A percentile compares a stretch with the other conserved stretches of the same genome.
Conservation (phyloP, 352 stramenopile species). For the Globisporangium sylvaticum region DNA sequence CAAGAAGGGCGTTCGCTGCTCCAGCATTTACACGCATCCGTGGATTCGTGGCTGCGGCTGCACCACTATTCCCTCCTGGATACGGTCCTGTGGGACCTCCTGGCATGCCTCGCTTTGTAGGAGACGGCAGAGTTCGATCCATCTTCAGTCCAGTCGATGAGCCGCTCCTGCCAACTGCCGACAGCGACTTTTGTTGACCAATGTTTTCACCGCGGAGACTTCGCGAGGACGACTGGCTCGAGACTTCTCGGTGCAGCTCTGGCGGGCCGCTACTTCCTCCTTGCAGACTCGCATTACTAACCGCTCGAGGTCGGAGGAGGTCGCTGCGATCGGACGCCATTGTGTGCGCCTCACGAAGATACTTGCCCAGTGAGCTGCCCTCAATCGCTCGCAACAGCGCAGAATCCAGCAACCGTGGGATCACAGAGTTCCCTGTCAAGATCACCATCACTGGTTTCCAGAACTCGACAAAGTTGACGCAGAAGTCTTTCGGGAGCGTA, state of each 20-base stretch:
- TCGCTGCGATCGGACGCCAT: conserved; percentile 16
- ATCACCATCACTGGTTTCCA: conserved; percentile 38
- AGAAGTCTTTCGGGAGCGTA: conserved; percentile 43
- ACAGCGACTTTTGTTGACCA: conserved; percentile 3
- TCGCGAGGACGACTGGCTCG: conserved; percentile 42
- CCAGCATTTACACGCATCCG: conserved; percentile 46
- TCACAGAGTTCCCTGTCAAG: conserved; percentile 35
- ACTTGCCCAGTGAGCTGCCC: conserved; percentile 42
- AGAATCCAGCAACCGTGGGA: conserved; percentile 45
- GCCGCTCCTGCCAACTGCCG: conserved; percentile 5
- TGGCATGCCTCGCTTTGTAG: conserved; percentile 37
- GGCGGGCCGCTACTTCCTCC: conserved; percentile 25
- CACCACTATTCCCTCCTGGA: conserved; percentile 19
- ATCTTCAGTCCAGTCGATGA: conserved; percentile 21
- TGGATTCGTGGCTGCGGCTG: conserved; percentile 10
- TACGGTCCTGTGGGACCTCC: conserved; percentile 23
- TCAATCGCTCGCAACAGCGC: conserved; percentile 42
- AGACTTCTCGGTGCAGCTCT: conserved; percentile 44
- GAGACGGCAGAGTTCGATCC: conserved; percentile 40
- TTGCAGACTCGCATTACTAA: conserved; percentile 31
- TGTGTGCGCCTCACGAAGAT: conserved; percentile 56
- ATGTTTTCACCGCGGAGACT: conserved; percentile 23
- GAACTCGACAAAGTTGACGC: conserved; percentile 61
- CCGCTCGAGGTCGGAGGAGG: conserved; percentile 20
- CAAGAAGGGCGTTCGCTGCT: conserved; percentile 68